phyloP scores from a whole-genome alignment of 1,139 yeast species.

The Keqinozyma sinolaborantium region DNA sequence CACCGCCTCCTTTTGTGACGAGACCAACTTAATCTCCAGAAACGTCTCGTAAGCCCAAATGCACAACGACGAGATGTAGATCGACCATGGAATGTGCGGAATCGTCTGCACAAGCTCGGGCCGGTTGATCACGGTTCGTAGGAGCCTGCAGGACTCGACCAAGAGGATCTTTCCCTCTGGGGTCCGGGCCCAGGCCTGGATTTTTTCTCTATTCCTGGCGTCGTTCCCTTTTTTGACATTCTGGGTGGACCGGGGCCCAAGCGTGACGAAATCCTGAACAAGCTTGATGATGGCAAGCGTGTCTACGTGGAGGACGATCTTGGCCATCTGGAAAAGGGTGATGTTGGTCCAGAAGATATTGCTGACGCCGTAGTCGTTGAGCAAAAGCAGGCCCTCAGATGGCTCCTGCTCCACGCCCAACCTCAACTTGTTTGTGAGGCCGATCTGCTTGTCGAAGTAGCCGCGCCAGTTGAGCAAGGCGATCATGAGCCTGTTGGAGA shows the following conservation, averaged over 20 bases:
- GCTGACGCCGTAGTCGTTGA: conserved; percentile 17
- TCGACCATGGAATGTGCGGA: conserved; percentile 15
- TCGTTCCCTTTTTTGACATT: neutral
- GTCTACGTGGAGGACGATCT: conserved; percentile 8
- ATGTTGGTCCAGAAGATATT: conserved; percentile 19
- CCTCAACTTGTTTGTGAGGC: conserved; percentile 1
- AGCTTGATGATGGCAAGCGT: conserved; percentile 1
- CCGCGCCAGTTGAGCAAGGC: conserved; percentile 35
- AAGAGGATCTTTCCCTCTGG: conserved; percentile 15
- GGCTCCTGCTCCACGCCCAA: neutral
- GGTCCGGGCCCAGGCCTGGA: conserved; percentile 16
- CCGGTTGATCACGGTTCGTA: conserved; percentile 11
- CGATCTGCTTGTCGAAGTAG: conserved; percentile 33
- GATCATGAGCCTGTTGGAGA: conserved; percentile 25
- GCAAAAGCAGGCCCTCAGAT: conserved; percentile 3
- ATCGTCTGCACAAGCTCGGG: conserved; percentile 13
- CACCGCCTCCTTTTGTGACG: neutral
- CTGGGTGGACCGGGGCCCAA: neutral
- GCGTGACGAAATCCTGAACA: conserved; percentile 2
- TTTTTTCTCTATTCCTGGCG: conserved; percentile 6
- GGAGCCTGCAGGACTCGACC: conserved; percentile 17
- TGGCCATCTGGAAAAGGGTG: conserved; percentile 13
- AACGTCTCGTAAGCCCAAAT: conserved; percentile 15
- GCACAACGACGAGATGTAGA: conserved; percentile 14
- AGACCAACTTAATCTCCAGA: conserved; percentile 2